Percentiles rank a stretch among this genome's conserved stretches.
Conservation (phyloP, 257 asterid genomes). For the Coffea eugenioides region DNA sequence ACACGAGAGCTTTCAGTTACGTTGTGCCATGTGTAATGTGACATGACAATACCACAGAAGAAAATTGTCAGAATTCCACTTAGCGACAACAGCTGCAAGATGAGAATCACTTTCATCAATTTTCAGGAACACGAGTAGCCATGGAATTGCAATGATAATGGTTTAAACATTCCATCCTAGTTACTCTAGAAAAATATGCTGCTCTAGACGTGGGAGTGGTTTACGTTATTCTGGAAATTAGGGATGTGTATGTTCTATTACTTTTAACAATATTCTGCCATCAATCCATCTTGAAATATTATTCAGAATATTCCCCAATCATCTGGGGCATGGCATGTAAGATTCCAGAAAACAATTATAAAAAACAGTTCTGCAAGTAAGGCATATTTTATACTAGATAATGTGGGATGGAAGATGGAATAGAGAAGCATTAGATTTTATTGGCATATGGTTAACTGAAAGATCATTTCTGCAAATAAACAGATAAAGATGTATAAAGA, state of each 20-base stretch:
- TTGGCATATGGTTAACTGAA: too few species aligned
- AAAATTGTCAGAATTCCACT: constrained; percentile 73
- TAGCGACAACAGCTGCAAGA: constrained; percentile 52
- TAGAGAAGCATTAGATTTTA: not conserved
- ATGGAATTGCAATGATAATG: not conserved
- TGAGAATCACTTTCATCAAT: not conserved
- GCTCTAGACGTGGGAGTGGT: not conserved
- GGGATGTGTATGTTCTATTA: not conserved
- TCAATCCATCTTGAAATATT: not conserved
- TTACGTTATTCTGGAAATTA: not conserved
- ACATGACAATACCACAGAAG: constrained; percentile 78
- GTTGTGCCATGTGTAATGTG: constrained; percentile 78
- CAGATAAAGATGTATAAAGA: not conserved
- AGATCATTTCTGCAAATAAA: not conserved
- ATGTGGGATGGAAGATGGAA: not conserved
- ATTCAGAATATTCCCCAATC: not conserved
- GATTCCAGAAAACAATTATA: too few species aligned
- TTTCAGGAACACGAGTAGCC: not conserved
- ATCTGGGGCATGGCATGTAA: not conserved
- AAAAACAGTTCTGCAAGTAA: not conserved
- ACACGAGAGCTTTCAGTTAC: constrained; percentile 70
- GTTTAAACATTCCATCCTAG: not conserved
- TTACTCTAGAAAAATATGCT: not conserved
- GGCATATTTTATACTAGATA: not conserved
- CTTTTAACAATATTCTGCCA: not conserved